Evolutionary conservation across 2,329 filamentous ascomycete genomes (phyloP).

Genomic region (Talaromyces verruculosus): DNA sequence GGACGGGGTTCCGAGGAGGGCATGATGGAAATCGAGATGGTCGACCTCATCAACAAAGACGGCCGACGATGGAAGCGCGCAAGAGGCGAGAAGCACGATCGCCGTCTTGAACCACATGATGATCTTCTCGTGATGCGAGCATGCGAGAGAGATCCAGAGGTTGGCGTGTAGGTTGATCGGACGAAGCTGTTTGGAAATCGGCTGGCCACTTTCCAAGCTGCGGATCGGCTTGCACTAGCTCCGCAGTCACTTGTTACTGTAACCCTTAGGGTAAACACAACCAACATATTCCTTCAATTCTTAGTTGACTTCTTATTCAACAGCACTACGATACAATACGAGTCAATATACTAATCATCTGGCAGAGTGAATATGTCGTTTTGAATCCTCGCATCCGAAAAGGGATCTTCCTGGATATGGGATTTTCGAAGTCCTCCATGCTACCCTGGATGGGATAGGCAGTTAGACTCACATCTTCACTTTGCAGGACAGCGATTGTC

Average conservation of each 20-base stretch:
- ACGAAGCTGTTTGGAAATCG: neutral
- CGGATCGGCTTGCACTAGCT: neutral
- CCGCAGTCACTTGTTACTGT: neutral
- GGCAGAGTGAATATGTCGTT: neutral
- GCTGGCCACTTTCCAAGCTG: slow-evolving; percentile 4
- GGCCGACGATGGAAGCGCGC: slow-evolving; percentile 57
- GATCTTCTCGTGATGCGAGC: slow-evolving; percentile 30
- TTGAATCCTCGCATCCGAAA: neutral
- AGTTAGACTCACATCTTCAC: neutral
- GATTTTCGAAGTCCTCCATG: neutral
- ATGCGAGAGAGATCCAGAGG: slow-evolving; percentile 30
- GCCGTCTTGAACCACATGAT: slow-evolving; percentile 46
- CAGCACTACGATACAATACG: neutral
- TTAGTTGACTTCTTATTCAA: neutral
- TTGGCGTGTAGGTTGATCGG: neutral
- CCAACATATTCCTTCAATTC: neutral
- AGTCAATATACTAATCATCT: neutral
- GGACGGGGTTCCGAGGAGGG: slow-evolving; percentile 80
- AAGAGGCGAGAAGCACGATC: slow-evolving; percentile 44
- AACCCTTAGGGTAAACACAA: neutral
- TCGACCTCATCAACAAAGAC: slow-evolving; percentile 90
- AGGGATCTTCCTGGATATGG: neutral
- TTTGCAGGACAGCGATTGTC: neutral
- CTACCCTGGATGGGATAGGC: neutral
- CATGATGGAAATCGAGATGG: slow-evolving; percentile 88